These are phyloP conservation scores for Komagataella mondaviorum DNA, from an alignment of 805 yeast species.

Conservation along the genomic window DNA sequence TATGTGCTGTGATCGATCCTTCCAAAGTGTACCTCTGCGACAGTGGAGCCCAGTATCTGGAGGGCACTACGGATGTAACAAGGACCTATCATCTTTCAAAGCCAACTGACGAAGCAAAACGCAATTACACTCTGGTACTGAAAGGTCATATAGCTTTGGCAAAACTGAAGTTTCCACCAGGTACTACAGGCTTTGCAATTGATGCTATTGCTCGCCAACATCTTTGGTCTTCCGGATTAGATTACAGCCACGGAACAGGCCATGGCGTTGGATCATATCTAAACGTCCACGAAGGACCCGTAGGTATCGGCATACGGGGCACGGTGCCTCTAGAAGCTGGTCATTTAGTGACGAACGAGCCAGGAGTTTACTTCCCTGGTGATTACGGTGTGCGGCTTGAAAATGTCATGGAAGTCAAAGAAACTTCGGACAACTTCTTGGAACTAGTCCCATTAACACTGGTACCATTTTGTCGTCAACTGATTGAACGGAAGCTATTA, in stretches of 20 bases:
- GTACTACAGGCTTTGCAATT: conserved; percentile 60
- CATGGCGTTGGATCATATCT: conserved; percentile 93
- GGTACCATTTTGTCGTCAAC: conserved; percentile 41
- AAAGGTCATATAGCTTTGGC: conserved; percentile 90
- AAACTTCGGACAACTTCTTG: conserved; percentile 25
- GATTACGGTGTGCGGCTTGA: conserved; percentile 47
- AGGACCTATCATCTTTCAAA: conserved; percentile 63
- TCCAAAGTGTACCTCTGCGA: conserved; percentile 65
- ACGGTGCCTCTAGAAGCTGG: conserved; percentile 32
- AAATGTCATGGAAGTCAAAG: conserved; percentile 33
- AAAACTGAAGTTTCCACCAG: conserved; percentile 62
- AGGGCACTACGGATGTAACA: conserved; percentile 95
- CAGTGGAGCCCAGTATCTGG: conserved; percentile 83
- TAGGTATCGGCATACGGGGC: conserved; percentile 59
- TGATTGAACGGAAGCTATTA: conserved; percentile 32
- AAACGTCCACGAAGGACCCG: conserved; percentile 90
- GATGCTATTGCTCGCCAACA: conserved; percentile 78
- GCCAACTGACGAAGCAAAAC: conserved; percentile 44
- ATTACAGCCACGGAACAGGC: conserved; percentile 91
- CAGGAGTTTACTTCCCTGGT: conserved; percentile 48
- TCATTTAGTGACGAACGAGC: conserved; percentile 44
- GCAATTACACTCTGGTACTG: conserved; percentile 71
- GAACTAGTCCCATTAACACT: conserved; percentile 44
- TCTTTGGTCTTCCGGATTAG: conserved; percentile 71
- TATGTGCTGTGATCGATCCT: conserved; percentile 49